phyloP scores from a whole-genome alignment of 2,329 filamentous ascomycete species.

The Trichoderma sp. region DNA sequence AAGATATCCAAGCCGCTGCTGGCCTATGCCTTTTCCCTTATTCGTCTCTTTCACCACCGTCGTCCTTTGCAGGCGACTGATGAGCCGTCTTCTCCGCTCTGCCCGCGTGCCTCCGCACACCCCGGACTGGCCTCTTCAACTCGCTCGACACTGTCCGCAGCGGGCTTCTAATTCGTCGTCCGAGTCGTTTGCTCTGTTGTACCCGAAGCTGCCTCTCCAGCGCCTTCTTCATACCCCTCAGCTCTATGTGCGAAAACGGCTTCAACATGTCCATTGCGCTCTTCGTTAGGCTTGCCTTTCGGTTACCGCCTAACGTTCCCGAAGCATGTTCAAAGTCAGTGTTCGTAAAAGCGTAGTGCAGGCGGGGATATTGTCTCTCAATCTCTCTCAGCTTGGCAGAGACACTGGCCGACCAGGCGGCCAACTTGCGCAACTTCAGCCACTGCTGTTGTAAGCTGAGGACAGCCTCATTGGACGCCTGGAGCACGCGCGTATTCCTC shows the following conservation, averaged over 20 bases:
- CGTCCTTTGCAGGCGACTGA: not conserved
- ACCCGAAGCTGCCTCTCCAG: slow-evolving; percentile 32
- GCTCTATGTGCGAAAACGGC: slow-evolving; percentile 39
- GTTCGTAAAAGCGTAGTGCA: slow-evolving; percentile 48
- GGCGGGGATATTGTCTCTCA: slow-evolving; percentile 45
- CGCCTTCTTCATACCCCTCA: slow-evolving; percentile 34
- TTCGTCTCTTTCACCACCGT: not conserved
- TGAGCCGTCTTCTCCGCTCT: not conserved
- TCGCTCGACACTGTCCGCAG: not conserved
- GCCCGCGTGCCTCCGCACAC: not conserved
- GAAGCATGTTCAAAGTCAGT: slow-evolving; percentile 39
- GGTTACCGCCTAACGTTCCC: slow-evolving; percentile 35
- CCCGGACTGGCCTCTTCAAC: not conserved
- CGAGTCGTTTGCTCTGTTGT: not conserved
- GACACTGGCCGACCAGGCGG: slow-evolving; percentile 53
- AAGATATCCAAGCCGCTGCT: not conserved
- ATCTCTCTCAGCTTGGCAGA: slow-evolving; percentile 47
- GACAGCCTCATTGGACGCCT: slow-evolving; percentile 47
- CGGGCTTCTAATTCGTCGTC: not conserved
- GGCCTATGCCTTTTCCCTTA: not conserved
- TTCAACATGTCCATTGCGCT: slow-evolving; percentile 39
- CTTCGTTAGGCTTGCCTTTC: slow-evolving; percentile 35
- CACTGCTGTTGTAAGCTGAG: slow-evolving; percentile 55
- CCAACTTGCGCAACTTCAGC: slow-evolving; percentile 52
- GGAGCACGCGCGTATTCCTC: slow-evolving; percentile 42